Evolutionary conservation across 495 filamentous ascomycete genomes (phyloP).

Genomic region (Xanthoparmelia taractica): DNA sequence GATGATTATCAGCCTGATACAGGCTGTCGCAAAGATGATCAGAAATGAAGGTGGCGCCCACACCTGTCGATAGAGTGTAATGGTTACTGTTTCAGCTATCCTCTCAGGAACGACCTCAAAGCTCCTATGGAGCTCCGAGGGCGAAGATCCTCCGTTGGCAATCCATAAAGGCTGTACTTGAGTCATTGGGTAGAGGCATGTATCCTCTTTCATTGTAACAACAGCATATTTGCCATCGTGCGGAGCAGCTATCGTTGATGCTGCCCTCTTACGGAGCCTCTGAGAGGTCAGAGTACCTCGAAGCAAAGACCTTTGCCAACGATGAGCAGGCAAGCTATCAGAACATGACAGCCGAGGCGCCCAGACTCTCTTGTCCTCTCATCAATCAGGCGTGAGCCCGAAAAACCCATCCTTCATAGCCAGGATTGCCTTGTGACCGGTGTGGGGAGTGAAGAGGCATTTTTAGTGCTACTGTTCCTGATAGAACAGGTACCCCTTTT

Average conservation of each 20-base stretch:
- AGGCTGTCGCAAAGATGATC: conserved; percentile 62
- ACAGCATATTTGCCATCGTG: neutral
- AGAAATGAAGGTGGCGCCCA: conserved; percentile 16
- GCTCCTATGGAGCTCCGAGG: neutral
- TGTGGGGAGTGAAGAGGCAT: neutral
- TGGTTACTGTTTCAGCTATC: neutral
- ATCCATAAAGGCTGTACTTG: neutral
- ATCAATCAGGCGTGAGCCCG: neutral
- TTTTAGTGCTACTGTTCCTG: neutral
- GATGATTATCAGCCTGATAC: conserved; percentile 73
- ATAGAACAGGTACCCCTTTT: neutral
- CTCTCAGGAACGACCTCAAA: neutral
- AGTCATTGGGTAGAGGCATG: neutral
- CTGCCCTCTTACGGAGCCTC: neutral
- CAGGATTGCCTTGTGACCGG: neutral
- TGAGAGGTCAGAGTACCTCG: neutral
- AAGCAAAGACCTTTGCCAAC: neutral
- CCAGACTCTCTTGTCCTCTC: neutral
- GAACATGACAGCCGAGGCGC: neutral
- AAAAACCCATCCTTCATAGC: neutral
- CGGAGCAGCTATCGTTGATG: neutral
- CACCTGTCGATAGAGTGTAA: neutral
- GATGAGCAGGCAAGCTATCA: neutral
- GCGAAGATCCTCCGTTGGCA: neutral
- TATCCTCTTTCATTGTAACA: neutral